A percentile compares a stretch with the other conserved stretches of the same genome.
Evolutionary conservation across 805 yeast species (phyloP).

Genomic region (Naumovozyma dairenensis): DNA sequence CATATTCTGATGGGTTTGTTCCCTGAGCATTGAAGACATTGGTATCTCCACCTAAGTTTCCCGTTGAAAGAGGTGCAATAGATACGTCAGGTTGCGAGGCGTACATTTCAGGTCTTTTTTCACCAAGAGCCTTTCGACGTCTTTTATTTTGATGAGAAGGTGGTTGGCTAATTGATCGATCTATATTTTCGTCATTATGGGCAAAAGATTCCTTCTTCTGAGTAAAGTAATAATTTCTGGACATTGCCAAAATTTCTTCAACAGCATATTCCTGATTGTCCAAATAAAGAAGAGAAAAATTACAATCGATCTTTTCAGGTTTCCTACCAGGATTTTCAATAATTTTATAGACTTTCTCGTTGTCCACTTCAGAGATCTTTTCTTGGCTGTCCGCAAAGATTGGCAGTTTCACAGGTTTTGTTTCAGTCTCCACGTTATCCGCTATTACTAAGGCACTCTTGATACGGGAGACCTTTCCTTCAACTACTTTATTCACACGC

Average conservation of each 20-base stretch:
- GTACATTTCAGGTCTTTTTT: no score
- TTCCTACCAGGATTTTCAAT: conserved; percentile 48
- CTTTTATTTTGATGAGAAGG: conserved; percentile 1
- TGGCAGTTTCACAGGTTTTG: conserved; percentile 15
- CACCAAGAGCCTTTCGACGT: no score
- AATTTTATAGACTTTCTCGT: conserved; percentile 35
- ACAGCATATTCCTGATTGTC: conserved; percentile 46
- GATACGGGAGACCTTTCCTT: no score
- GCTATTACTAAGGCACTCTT: no score
- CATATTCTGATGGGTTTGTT: no score
- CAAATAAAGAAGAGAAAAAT: conserved; percentile 48
- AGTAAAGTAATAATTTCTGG: conserved; percentile 29
- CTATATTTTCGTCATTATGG: background rate
- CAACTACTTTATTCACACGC: no score
- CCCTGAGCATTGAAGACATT: no score
- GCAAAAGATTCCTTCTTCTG: conserved; percentile 4
- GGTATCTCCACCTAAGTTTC: no score
- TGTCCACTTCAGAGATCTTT: background rate
- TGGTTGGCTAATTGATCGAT: conserved; percentile 2
- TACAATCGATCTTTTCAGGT: conserved; percentile 49
- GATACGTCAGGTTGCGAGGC: no score
- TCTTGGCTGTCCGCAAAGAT: conserved; percentile 31
- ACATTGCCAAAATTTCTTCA: conserved; percentile 52
- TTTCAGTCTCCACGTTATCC: no score
- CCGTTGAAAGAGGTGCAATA: no score